phyloP scores from a whole-genome alignment of 495 filamentous ascomycete genomes.

The Gamarada debralockiae region DNA sequence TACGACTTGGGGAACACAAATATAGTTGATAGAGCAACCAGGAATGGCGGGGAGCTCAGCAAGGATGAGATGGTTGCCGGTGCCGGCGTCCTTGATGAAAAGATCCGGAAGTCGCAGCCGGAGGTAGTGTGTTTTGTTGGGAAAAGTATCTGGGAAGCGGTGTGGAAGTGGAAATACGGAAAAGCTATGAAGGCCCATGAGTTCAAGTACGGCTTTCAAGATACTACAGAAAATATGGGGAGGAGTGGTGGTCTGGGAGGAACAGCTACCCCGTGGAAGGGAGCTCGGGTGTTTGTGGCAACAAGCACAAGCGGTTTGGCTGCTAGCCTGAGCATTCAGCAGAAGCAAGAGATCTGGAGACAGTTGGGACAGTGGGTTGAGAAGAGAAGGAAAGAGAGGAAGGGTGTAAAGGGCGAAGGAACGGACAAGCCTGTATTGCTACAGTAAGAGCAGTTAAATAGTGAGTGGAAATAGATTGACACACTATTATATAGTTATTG shows the following conservation, averaged over 20 bases:
- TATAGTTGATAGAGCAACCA: constrained; percentile 74
- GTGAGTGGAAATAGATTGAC: constrained; percentile 2
- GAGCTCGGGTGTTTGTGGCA: constrained; percentile 79
- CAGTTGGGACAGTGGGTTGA: constrained; percentile 8
- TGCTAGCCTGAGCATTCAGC: constrained; percentile 47
- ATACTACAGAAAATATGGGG: constrained; percentile 72
- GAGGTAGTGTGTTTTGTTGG: constrained; percentile 85
- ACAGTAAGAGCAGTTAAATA: constrained; percentile 3
- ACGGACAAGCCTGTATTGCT: too few relatives aligned
- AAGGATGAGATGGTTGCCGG: constrained; percentile 80
- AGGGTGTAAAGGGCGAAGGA: constrained; percentile 3
- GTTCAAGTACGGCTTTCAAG: constrained; percentile 91
- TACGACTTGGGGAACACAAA: constrained; percentile 88
- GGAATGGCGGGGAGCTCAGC: constrained; percentile 75
- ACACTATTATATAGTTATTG: not conserved
- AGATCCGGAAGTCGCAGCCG: constrained; percentile 65
- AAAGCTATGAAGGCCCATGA: constrained; percentile 56
- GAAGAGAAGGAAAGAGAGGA: constrained; percentile 29
- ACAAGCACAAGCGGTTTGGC: constrained; percentile 86
- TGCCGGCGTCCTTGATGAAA: constrained; percentile 68
- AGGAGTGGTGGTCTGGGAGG: constrained; percentile 30
- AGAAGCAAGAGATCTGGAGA: constrained; percentile 10
- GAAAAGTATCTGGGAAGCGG: constrained; percentile 91
- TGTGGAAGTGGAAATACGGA: constrained; percentile 72
- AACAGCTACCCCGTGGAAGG: too few relatives aligned